phyloP scores from a whole-genome alignment of 2,329 filamentous ascomycete species.

The Aphanocladium album region DNA sequence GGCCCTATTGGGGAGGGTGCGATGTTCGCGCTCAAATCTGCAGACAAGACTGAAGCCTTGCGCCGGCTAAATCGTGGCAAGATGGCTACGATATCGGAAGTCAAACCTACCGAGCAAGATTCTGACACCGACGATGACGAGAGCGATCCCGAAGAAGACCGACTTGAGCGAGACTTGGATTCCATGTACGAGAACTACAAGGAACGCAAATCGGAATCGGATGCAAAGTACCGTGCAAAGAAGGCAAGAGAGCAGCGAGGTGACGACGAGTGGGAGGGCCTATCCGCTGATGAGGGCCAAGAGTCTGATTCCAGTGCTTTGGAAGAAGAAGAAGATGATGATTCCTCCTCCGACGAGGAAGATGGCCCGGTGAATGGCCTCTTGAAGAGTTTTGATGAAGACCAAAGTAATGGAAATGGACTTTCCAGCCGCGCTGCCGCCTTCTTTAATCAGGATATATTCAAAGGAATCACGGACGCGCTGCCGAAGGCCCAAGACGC shows the following conservation, averaged over 20 bases:
- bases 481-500: conserved; percentile 34
- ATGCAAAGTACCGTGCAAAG: conserved; percentile 88
- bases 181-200: conserved; percentile 81
- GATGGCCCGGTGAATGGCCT: conserved; percentile 25
- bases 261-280: conserved; percentile 88
- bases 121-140: conserved; percentile 57
- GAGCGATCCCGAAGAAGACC: conserved; percentile 74
- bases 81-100: conserved; percentile 64
- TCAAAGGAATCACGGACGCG: conserved; percentile 71
- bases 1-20: conserved; percentile 73
- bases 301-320: conserved; percentile 61
- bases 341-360: conserved; percentile 32
- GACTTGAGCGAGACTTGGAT: conserved; percentile 80
- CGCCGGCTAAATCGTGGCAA: conserved; percentile 61
- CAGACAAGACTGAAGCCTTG: conserved; percentile 70
- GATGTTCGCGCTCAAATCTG: conserved; percentile 79
- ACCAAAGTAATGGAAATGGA: conserved; percentile 18
- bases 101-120: conserved; percentile 35
- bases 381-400: conserved; percentile 37
- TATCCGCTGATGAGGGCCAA: conserved; percentile 59
- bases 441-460: conserved; percentile 95
- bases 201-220: conserved; percentile 69
- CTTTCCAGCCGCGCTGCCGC: conserved; percentile 80
- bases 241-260: conserved; percentile 75
- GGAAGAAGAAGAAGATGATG: conserved; percentile 44